phyloP scores from a whole-genome alignment of 2,329 filamentous ascomycete genomes.

The Botrytis tulipae region DNA sequence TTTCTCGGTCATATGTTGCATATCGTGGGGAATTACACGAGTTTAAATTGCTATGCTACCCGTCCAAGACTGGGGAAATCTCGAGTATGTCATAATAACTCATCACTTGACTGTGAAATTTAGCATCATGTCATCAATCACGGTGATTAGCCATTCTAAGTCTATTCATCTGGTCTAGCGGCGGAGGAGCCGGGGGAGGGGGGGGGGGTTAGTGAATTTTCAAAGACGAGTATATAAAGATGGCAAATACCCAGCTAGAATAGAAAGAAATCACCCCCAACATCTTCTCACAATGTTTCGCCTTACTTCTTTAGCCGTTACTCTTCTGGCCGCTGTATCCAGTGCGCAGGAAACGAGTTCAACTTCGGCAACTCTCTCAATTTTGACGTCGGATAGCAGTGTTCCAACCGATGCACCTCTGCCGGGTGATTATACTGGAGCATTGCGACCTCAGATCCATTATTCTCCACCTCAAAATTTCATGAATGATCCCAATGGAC shows the following conservation, averaged over 20 bases:
- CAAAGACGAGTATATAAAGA: neutral
- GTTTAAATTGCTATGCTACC: neutral
- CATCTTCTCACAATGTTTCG: constrained; percentile 5
- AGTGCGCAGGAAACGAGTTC: constrained; percentile 21
- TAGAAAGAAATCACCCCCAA: neutral
- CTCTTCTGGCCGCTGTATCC: constrained; percentile 24
- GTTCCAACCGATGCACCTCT: constrained; percentile 31
- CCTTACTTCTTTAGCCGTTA: constrained; percentile 12
- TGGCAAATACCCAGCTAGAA: neutral
- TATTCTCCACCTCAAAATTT: constrained; percentile 53
- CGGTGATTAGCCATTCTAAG: neutral
- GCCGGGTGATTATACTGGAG: constrained; percentile 32
- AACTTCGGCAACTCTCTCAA: constrained; percentile 21
- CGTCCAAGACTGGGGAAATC: neutral
- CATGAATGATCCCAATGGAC: constrained; percentile 65
- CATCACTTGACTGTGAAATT: neutral
- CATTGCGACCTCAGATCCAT: constrained; percentile 50
- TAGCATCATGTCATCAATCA: neutral
- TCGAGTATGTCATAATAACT: neutral
- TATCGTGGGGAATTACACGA: neutral
- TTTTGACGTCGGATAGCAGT: constrained; percentile 18
- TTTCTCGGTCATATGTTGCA: constrained; percentile 25
- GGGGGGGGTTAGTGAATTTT: neutral
- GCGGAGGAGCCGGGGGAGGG: no score
- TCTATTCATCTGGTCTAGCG: neutral